Evolutionary conservation across 129 eudicot genomes (phyloP).

Genomic region (Flaveria linearis): DNA sequence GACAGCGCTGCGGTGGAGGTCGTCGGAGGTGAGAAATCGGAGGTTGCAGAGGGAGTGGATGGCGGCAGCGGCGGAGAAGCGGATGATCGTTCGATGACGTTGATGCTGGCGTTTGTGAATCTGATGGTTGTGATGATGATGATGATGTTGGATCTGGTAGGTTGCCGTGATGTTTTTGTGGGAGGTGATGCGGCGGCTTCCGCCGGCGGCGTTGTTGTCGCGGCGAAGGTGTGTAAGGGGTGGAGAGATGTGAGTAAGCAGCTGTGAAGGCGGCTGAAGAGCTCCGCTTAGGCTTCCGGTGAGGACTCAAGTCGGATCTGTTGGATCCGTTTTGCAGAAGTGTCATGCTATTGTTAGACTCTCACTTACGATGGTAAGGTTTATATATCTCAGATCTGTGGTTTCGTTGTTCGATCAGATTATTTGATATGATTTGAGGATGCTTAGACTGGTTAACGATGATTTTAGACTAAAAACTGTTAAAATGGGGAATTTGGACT

Average conservation of each 20-base stretch:
- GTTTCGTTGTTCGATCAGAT: constrained; percentile 15
- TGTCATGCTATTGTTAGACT: constrained; percentile 68
- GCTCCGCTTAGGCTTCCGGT: constrained; percentile 77
- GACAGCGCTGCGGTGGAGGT: constrained; percentile 36
- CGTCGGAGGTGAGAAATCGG: constrained; percentile 57
- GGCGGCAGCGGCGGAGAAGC: constrained; percentile 96
- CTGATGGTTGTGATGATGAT: constrained; percentile 29
- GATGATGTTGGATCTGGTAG: constrained; percentile 39
- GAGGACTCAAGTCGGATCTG: constrained; percentile 55
- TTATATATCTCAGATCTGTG: constrained; percentile 41
- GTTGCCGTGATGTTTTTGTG: constrained; percentile 56
- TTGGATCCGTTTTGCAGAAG: constrained; percentile 80
- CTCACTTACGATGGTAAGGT: constrained; percentile 90
- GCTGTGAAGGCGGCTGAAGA: constrained; percentile 89
- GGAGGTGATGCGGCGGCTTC: constrained; percentile 77
- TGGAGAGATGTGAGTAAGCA: constrained; percentile 68
- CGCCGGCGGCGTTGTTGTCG: constrained; percentile 73
- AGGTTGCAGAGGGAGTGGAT: constrained; percentile 68
- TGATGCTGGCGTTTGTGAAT: constrained; percentile 33
- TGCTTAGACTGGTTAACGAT: background rate
- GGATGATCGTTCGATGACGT: constrained; percentile 79
- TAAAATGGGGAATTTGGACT: background rate
- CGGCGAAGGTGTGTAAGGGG: constrained; percentile 79
- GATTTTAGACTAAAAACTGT: background rate
- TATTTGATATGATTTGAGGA: background rate